Percentiles rank a stretch among this genome's conserved stretches.
Evolutionary conservation across 257 asterid genomes (phyloP).

Genomic region (Gynochthodes officinalis): DNA sequence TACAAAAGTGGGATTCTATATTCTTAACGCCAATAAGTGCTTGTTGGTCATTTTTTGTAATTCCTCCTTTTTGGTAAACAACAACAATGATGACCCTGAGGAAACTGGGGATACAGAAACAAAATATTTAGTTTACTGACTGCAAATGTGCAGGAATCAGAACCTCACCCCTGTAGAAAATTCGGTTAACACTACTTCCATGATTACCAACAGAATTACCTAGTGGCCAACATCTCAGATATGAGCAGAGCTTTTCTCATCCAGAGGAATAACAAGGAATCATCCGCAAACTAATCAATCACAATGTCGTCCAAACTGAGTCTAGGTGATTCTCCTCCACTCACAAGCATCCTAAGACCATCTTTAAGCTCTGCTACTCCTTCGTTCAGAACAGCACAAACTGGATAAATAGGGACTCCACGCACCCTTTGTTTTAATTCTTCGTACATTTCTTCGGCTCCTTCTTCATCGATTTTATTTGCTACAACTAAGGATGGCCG

Average conservation of each 20-base stretch:
- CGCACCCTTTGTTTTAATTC: constrained; percentile 63
- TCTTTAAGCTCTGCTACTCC: constrained; percentile 70
- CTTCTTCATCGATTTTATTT: constrained; percentile 76
- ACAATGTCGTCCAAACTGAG: constrained; percentile 45
- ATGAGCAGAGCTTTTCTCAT: background rate
- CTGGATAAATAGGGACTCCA: constrained; percentile 64
- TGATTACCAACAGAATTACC: no score
- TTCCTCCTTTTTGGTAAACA: no score
- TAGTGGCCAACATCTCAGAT: no score
- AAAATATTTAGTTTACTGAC: no score
- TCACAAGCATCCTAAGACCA: constrained; percentile 70
- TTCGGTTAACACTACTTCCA: no score
- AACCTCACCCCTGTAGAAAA: background rate
- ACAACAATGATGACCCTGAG: no score
- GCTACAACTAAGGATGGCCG: constrained; percentile 80
- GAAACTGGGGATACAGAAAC: no score
- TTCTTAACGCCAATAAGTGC: no score
- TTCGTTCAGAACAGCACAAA: constrained; percentile 86
- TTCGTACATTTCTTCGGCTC: constrained; percentile 66
- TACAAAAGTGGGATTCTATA: no score
- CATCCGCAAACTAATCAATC: constrained; percentile 23
- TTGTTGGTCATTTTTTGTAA: no score
- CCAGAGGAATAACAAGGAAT: background rate
- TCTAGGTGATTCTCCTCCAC: constrained; percentile 36
- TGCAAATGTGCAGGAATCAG: background rate